phyloP scores from a whole-genome alignment of 2,329 filamentous ascomycete species.

The Aspergillus novofumigatus region DNA sequence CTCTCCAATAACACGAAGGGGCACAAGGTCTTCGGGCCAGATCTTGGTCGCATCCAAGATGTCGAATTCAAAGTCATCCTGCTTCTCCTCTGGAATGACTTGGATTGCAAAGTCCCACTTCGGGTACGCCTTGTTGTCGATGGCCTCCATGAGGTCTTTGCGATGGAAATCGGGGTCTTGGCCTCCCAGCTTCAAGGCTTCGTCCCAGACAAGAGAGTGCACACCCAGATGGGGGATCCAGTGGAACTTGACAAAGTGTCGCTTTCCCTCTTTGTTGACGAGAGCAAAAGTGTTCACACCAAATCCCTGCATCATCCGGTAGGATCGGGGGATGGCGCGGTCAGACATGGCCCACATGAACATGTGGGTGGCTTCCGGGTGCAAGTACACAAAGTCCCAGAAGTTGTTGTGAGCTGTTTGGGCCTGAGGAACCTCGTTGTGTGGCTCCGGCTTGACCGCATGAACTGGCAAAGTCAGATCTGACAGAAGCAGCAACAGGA shows the following conservation, averaged over 20 bases:
- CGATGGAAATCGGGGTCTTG: conserved; percentile 79
- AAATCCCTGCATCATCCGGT: conserved; percentile 36
- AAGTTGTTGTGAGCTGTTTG: conserved; percentile 51
- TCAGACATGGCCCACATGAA: conserved; percentile 32
- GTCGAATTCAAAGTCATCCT: conserved; percentile 79
- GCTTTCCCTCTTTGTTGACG: conserved; percentile 30
- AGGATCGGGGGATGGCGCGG: conserved; percentile 33
- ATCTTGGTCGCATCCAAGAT: conserved; percentile 81
- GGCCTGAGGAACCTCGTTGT: conserved; percentile 49
- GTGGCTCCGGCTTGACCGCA: conserved; percentile 38
- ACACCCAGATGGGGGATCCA: conserved; percentile 33
- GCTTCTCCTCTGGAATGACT: conserved; percentile 64
- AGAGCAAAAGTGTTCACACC: conserved; percentile 35
- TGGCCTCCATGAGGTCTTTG: conserved; percentile 71
- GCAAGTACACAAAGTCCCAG: conserved; percentile 36
- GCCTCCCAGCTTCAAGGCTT: conserved; percentile 68
- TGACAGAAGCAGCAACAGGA: not conserved
- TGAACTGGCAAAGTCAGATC: conserved; percentile 21
- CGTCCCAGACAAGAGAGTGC: conserved; percentile 50
- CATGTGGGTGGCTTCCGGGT: conserved; percentile 32
- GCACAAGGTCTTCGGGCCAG: conserved; percentile 75
- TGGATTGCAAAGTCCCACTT: conserved; percentile 85
- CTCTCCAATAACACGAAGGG: conserved; percentile 73
- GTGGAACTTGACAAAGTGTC: conserved; percentile 34
- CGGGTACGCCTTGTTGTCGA: conserved; percentile 65